Conservation (phyloP, 306 rosid species). For the Echinosophora koreensis region DNA sequence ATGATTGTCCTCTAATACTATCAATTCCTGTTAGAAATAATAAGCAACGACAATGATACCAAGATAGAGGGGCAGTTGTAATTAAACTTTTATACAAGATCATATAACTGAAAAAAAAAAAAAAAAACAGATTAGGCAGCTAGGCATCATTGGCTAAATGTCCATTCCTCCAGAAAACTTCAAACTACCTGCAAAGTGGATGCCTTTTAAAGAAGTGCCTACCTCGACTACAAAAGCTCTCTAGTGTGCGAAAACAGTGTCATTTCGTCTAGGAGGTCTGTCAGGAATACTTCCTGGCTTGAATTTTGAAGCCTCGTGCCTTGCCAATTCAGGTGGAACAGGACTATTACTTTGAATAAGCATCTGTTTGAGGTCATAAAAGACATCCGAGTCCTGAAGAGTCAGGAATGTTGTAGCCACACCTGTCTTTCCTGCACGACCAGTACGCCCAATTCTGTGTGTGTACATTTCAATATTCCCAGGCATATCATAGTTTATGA, state of each 20-base stretch:
- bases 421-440: slow-evolving; percentile 95
- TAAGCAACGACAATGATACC: slow-evolving; percentile 29
- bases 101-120: slow-evolving; percentile 32
- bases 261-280: slow-evolving; percentile 86
- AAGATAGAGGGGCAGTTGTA: slow-evolving; percentile 16
- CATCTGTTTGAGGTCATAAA: slow-evolving; percentile 94
- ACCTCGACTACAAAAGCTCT: slow-evolving; percentile 27
- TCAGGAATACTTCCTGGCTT: slow-evolving; percentile 91
- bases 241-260: slow-evolving; percentile 82
- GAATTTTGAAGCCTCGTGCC: slow-evolving; percentile 93
- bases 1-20: slow-evolving; percentile 20
- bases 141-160: slow-evolving; percentile 38
- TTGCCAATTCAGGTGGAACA: slow-evolving; percentile 92
- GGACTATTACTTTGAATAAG: slow-evolving; percentile 82
- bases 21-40: slow-evolving; percentile 44
- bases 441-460: slow-evolving; percentile 89
- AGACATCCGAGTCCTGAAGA: slow-evolving; percentile 79
- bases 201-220: slow-evolving; percentile 23
- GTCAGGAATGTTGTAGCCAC: slow-evolving; percentile 87
- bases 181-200: slow-evolving; percentile 26
- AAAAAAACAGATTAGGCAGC: slow-evolving; percentile 37
- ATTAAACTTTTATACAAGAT: slow-evolving; percentile 45
- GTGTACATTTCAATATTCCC: slow-evolving; percentile 91
- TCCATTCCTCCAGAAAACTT: slow-evolving; percentile 29
- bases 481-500: slow-evolving; percentile 90